Conservation (phyloP, 345 rosid species). For the Gynandropsis gynandra region DNA sequence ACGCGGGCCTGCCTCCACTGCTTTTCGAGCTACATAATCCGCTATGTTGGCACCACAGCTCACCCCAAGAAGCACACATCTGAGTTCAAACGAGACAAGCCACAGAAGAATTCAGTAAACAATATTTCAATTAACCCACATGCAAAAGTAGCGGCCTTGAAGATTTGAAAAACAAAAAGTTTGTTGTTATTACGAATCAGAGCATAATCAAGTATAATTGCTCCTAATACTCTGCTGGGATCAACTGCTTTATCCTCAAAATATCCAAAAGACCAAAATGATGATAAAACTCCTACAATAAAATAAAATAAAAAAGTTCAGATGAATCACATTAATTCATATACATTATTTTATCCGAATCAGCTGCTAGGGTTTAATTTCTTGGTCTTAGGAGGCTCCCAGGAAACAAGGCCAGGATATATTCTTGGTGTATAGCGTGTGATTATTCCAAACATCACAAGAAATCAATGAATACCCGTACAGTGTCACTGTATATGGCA, state of each 20-base stretch:
- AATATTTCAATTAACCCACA: constrained; percentile 24
- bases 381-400: no score
- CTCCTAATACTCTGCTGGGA: not conserved
- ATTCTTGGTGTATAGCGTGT: no score
- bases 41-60: constrained; percentile 91
- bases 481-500: no score
- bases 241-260: not conserved
- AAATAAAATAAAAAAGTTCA: not conserved
- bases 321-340: not conserved
- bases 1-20: constrained; percentile 61
- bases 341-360: no score
- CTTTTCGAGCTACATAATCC: constrained; percentile 66
- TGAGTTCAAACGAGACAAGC: constrained; percentile 25
- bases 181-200: not conserved
- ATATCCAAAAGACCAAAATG: constrained; percentile 3
- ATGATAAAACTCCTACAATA: not conserved
- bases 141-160: constrained; percentile 20
- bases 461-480: no score
- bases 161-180: not conserved
- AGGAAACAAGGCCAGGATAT: no score
- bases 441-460: no score
- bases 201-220: not conserved
- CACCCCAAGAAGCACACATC: constrained; percentile 88
- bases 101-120: constrained; percentile 23
- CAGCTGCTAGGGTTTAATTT: no score